Evolutionary conservation across 345 rosid genomes (phyloP).

Genomic region (Acer negundo): DNA sequence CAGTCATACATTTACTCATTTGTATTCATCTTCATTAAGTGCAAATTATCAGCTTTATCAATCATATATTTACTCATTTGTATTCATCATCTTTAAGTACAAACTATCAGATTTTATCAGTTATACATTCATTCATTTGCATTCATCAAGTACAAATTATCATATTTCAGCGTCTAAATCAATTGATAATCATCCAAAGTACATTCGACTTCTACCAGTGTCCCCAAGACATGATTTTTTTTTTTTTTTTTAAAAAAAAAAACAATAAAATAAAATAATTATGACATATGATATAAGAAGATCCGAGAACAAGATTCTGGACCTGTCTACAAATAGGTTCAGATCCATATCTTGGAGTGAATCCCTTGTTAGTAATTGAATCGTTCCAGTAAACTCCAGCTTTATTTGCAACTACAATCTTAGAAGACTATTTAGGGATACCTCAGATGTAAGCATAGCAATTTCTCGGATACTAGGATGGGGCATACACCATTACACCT

Average conservation of each 20-base stretch:
- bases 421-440: neutral
- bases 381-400: neutral
- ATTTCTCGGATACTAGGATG: neutral
- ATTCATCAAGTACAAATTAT: neutral
- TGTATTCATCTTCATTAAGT: neutral
- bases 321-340: neutral
- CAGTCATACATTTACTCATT: neutral
- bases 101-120: no score
- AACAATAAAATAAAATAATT: no score
- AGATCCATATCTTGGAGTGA: neutral
- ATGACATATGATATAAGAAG: neutral
- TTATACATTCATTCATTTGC: neutral
- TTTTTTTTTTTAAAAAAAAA: neutral
- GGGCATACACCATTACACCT: neutral
- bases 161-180: neutral
- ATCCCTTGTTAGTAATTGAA: neutral
- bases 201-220: no score
- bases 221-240: neutral
- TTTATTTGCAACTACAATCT: neutral
- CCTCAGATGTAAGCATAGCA: neutral
- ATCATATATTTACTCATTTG: neutral
- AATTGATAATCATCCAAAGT: neutral
- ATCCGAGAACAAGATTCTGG: neutral
- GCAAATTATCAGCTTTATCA: no score
- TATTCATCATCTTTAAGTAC: neutral